phyloP scores from a whole-genome alignment of 129 eudicot species.

The Chrysanthemum makinoi region DNA sequence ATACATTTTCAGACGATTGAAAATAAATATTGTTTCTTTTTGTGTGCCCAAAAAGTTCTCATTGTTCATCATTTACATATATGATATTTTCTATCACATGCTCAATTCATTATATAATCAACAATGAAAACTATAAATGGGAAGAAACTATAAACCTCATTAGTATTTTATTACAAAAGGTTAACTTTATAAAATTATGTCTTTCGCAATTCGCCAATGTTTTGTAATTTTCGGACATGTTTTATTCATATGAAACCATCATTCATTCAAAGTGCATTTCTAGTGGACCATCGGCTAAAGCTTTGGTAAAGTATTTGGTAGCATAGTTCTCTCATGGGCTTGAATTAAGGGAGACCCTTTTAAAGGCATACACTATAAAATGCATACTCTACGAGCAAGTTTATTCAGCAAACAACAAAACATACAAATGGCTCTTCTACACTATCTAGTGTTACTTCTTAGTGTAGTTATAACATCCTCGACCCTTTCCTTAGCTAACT shows the following conservation, averaged over 20 bases:
- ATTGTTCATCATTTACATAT: too few relatives aligned
- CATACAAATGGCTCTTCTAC: conserved; percentile 30
- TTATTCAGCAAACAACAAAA: conserved; percentile 18
- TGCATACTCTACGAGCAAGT: conserved; percentile 18
- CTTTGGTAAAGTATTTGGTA: conserved; percentile 28
- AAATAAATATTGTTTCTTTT: too few relatives aligned
- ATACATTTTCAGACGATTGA: too few relatives aligned
- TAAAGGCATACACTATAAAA: conserved; percentile 29
- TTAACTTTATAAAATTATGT: too few relatives aligned
- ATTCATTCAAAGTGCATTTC: conserved; percentile 29
- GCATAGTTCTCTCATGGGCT: conserved; percentile 36
- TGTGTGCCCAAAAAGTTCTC: too few relatives aligned
- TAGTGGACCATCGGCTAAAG: conserved; percentile 30
- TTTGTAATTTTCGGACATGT: conserved; percentile 5
- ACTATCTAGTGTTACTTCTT: conserved; percentile 5
- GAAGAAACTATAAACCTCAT: too few relatives aligned
- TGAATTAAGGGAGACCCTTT: conserved; percentile 20
- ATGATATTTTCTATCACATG: too few relatives aligned
- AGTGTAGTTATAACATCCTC: not conserved
- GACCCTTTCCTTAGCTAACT: not conserved
- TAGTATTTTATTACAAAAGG: too few relatives aligned
- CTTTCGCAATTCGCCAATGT: not conserved
- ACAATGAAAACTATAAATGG: too few relatives aligned
- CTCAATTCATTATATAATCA: too few relatives aligned
- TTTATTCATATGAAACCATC: conserved; percentile 10